These are phyloP conservation scores for Harringtonia aguacate DNA, from an alignment of 2,329 filamentous ascomycete species.

Conservation along the genomic window DNA sequence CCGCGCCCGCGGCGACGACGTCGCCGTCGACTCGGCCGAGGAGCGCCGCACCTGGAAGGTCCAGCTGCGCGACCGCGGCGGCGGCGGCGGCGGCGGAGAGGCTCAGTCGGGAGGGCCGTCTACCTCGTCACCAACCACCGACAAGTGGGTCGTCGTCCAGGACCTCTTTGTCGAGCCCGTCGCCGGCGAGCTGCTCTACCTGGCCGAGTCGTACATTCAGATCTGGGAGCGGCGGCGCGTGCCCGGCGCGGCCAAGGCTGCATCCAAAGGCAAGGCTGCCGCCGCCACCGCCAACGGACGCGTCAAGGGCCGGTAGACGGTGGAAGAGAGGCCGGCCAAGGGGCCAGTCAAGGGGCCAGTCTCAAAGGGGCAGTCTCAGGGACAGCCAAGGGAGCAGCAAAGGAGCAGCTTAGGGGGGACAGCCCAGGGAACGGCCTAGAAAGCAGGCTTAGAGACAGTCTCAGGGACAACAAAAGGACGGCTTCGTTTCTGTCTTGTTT, in stretches of 20 bases:
- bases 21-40: constrained; percentile 73
- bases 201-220: constrained; percentile 91
- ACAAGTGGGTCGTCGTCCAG: constrained; percentile 85
- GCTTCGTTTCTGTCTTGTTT: neutral
- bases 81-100: constrained; percentile 33
- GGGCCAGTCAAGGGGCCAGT: too few relatives aligned
- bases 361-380: too few relatives aligned
- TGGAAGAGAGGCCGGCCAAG: too few relatives aligned
- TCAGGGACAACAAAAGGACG: neutral
- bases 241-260: constrained; percentile 1
- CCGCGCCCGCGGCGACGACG: constrained; percentile 59
- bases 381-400: constrained; percentile 23
- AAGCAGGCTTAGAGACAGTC: too few relatives aligned
- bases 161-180: constrained; percentile 88
- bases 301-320: too few relatives aligned
- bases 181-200: constrained; percentile 79
- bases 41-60: constrained; percentile 88
- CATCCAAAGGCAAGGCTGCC: constrained; percentile 21
- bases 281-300: too few relatives aligned
- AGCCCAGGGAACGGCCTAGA: too few relatives aligned
- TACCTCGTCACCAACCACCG: too few relatives aligned
- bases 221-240: constrained; percentile 77
- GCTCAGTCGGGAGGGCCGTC: too few relatives aligned
- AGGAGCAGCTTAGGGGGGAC: neutral
- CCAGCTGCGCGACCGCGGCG: constrained; percentile 71